Conservation (phyloP, 2,329 filamentous ascomycete genomes). For the Grosmannia serpens region DNA sequence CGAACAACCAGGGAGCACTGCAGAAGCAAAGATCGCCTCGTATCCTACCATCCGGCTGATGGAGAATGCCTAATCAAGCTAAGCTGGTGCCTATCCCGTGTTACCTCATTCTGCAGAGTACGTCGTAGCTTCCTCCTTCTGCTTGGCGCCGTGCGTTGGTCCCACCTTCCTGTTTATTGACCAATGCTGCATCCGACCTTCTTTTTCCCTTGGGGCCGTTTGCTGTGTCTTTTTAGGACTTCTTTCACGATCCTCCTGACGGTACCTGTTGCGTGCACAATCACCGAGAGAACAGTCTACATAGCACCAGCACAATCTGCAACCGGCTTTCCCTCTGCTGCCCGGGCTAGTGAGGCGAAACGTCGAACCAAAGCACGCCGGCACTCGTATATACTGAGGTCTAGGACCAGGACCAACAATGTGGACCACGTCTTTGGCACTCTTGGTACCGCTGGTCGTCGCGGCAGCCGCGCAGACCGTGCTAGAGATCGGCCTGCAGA, state of each 20-base stretch:
- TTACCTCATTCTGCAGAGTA: background rate
- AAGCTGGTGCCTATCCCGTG: background rate
- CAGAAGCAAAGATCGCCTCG: background rate
- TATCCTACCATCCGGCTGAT: background rate
- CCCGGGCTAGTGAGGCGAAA: no score
- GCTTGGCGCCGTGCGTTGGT: background rate
- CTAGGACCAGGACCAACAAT: no score
- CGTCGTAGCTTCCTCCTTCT: background rate
- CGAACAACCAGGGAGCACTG: background rate
- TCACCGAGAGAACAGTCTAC: no score
- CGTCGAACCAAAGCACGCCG: no score
- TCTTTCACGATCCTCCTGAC: no score
- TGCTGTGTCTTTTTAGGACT: no score
- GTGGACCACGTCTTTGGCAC: background rate
- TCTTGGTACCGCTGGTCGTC: background rate
- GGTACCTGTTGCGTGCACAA: no score
- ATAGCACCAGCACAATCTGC: no score
- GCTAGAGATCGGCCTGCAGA: slow-evolving; percentile 13
- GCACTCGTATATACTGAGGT: no score
- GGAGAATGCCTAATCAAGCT: background rate
- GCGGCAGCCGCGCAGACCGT: slow-evolving; percentile 8
- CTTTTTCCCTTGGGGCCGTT: background rate
- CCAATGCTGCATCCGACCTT: background rate
- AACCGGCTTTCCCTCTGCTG: no score
- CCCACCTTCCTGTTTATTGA: background rate